Evolutionary conservation across 345 rosid species (phyloP).

Genomic region (Populus pruinosa): DNA sequence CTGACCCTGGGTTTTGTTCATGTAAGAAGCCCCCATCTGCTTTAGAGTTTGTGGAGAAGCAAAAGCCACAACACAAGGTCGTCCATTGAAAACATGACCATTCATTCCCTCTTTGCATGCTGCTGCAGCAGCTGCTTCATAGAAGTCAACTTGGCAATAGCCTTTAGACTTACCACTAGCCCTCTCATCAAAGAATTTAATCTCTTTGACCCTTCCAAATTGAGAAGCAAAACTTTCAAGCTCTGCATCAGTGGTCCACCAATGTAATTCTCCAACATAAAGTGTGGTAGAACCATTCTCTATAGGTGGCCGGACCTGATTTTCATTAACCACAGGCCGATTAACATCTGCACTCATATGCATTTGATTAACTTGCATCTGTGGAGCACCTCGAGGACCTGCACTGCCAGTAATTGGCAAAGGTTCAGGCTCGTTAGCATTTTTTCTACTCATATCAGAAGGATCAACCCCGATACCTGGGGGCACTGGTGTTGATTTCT

Average conservation of each 20-base stretch:
- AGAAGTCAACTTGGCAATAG: constrained; percentile 82
- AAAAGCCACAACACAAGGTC: constrained; percentile 81
- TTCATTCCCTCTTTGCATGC: constrained; percentile 86
- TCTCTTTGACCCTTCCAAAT: constrained; percentile 76
- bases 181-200: constrained; percentile 80
- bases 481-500: constrained; percentile 43
- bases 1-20: constrained; percentile 60
- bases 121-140: constrained; percentile 61
- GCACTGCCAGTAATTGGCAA: constrained; percentile 42
- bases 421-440: constrained; percentile 45
- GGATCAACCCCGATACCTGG: constrained; percentile 33
- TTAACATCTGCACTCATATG: constrained; percentile 29
- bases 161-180: constrained; percentile 93
- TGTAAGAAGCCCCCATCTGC: constrained; percentile 74
- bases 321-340: constrained; percentile 38
- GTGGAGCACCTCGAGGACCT: constrained; percentile 52
- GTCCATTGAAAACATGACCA: constrained; percentile 64
- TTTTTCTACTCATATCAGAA: constrained; percentile 45
- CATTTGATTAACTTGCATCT: constrained; percentile 52
- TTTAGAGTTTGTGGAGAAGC: constrained; percentile 78
- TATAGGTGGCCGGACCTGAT: constrained; percentile 51
- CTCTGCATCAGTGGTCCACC: constrained; percentile 95
- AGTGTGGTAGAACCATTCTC: constrained; percentile 73
- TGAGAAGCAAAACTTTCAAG: constrained; percentile 63
- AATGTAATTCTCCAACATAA: constrained; percentile 75